Base-by-base conservation (phyloP, 1,284 basidiomycete species). In the Violaceomyces palustris region DNA sequence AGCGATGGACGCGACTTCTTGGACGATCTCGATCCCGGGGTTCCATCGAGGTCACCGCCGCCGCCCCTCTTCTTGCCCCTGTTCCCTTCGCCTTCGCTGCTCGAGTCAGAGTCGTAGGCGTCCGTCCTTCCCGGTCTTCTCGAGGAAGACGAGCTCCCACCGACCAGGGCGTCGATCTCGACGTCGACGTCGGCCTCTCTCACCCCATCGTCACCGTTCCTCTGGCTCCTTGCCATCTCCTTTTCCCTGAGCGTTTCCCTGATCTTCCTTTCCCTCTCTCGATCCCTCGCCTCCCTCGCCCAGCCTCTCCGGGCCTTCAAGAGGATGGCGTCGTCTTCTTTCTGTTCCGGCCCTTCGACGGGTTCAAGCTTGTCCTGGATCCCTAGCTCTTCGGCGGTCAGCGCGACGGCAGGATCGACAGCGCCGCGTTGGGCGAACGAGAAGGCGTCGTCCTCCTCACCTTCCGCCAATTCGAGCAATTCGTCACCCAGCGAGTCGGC, bases 311-410 rank as follows among this genome's bases (percentile, higher is more conserved):
- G 26, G 10, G 56, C 60, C 1, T 38, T 17, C 17, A 29, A 35
- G 3, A 64, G 48, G 12, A 61, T 37, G 5, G 39, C 43, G 28
- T 61, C 50, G 35, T 22, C 40, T 12, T 33, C 40, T 18, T 45
- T 59, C 7, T 43, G 36, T 18, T 42, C 39, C n/a, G n/a, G n/a
- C n/a, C n/a, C n/a, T n/a, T n/a, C n/a, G n/a, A n/a, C n/a, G n/a
- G n/a, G n/a, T 31, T 65, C 63, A 2, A 57, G 35, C 0, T 53
- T 47, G 2, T 47, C 42, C 18, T 40, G 27, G 34, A 65, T 65
- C n/a, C 57, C 51, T 1, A 61, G 34, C 34, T 69, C 67, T 19
- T 63, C 56, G 5, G 53, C 57, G 3, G 63, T 42, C 42, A 57
- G 46, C 28, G 57, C 54, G 40, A 33, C 12, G 31, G 23, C 29